Conservation (phyloP, 768 basidiomycete species). For the Tubosaeta brunneosetosa region DNA sequence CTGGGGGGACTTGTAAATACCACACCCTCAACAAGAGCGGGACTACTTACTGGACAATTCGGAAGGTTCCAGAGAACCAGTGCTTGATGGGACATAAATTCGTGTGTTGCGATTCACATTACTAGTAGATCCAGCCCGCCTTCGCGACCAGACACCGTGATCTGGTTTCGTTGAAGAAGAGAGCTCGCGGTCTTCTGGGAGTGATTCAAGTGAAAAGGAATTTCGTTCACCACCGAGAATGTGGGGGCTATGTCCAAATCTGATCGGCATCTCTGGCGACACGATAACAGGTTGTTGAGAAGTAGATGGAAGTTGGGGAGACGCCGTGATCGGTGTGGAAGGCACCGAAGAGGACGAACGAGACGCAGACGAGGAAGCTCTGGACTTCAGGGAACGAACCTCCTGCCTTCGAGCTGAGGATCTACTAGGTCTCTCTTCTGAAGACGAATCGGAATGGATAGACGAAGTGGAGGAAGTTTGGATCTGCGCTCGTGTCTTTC, state of each 20-base stretch:
- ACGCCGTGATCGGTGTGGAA: constrained; percentile 16
- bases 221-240: constrained; percentile 11
- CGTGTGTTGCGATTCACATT: constrained; percentile 13
- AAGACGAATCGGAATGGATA: constrained; percentile 23
- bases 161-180: constrained; percentile 15
- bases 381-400: constrained; percentile 11
- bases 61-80: not conserved
- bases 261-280: constrained; percentile 19
- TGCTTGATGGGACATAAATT: constrained; percentile 15
- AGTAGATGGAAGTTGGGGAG: constrained; percentile 15
- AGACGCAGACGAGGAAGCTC: constrained; percentile 23
- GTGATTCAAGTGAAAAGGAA: constrained; percentile 36
- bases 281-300: constrained; percentile 21
- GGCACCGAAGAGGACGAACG: constrained; percentile 24
- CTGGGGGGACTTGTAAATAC: constrained; percentile 7
- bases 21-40: not conserved
- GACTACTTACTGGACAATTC: constrained; percentile 14
- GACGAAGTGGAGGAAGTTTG: not conserved
- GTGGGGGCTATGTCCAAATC: constrained; percentile 30
- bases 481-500: constrained; percentile 8
- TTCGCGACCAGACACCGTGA: constrained; percentile 10
- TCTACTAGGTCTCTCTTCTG: constrained; percentile 16
- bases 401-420: constrained; percentile 4
- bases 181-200: constrained; percentile 50
- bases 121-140: constrained; percentile 14